These are phyloP conservation scores for Aquilaria yunnanensis DNA, from an alignment of 345 rosid genomes.

Conservation along the genomic window DNA sequence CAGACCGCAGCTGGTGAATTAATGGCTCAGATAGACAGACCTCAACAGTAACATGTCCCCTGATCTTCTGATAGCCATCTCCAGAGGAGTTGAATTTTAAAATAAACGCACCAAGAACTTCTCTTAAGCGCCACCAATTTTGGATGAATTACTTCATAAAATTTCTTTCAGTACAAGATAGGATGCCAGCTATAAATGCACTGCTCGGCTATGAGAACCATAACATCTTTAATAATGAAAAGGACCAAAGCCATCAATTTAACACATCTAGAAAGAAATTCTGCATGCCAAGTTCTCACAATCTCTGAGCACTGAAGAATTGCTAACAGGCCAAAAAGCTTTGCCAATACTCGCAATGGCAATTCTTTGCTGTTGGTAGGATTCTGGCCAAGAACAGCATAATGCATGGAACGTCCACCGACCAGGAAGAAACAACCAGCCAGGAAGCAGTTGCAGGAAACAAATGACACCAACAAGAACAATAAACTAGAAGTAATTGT, in stretches of 20 bases:
- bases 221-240: conserved; percentile 16
- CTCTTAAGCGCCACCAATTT: not conserved
- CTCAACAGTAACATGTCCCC: conserved; percentile 16
- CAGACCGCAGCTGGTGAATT: conserved; percentile 25
- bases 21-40: conserved; percentile 21
- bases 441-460: too few species aligned
- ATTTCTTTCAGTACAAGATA: conserved; percentile 9
- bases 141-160: conserved; percentile 9
- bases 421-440: too few species aligned
- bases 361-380: too few species aligned
- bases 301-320: conserved; percentile 11
- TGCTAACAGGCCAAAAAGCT: conserved; percentile 11
- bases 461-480: too few species aligned
- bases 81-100: conserved; percentile 18
- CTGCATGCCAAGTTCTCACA: conserved; percentile 5
- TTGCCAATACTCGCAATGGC: not conserved
- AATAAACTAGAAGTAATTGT: too few species aligned
- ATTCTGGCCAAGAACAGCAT: too few species aligned
- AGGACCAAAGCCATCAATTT: conserved; percentile 13
- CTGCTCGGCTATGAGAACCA: conserved; percentile 18
- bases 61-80: conserved; percentile 17
- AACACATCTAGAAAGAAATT: conserved; percentile 18
- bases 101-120: conserved; percentile 18
- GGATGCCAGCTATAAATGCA: conserved; percentile 10
- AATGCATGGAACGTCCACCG: too few species aligned